Evolutionary conservation across 179 eudicot genomes (phyloP).

Genomic region (Camellia oleifera): DNA sequence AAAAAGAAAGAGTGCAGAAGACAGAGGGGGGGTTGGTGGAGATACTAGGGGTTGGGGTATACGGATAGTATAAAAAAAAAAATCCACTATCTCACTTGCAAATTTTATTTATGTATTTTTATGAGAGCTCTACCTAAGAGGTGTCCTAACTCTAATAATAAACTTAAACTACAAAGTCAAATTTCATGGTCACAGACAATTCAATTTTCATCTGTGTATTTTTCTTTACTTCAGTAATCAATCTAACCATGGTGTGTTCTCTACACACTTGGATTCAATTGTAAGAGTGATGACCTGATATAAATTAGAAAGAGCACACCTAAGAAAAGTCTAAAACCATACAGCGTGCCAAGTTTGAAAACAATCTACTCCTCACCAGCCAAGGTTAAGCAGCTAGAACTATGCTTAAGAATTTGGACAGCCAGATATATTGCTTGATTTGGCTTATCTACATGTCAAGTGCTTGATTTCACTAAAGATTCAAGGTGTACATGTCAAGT

Average conservation of each 20-base stretch:
- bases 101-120: not conserved
- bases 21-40: not conserved
- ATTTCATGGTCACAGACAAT: not conserved
- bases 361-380: too few relatives aligned
- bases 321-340: not conserved
- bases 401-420: too few relatives aligned
- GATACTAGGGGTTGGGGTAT: not conserved
- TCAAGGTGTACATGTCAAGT: too few relatives aligned
- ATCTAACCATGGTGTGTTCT: not conserved
- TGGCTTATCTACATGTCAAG: too few relatives aligned
- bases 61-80: not conserved
- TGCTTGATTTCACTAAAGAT: too few relatives aligned
- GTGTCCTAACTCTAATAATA: too few relatives aligned
- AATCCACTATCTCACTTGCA: not conserved
- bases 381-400: too few relatives aligned
- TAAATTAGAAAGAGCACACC: conserved; percentile 1
- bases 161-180: not conserved
- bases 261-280: not conserved
- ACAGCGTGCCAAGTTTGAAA: not conserved
- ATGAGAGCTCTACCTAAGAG: too few relatives aligned
- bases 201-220: not conserved
- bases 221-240: not conserved
- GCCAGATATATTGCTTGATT: too few relatives aligned
- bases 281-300: not conserved
- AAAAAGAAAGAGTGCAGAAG: not conserved